Evolutionary conservation across 345 rosid genomes (phyloP).

Genomic region (Alliaria petiolata): DNA sequence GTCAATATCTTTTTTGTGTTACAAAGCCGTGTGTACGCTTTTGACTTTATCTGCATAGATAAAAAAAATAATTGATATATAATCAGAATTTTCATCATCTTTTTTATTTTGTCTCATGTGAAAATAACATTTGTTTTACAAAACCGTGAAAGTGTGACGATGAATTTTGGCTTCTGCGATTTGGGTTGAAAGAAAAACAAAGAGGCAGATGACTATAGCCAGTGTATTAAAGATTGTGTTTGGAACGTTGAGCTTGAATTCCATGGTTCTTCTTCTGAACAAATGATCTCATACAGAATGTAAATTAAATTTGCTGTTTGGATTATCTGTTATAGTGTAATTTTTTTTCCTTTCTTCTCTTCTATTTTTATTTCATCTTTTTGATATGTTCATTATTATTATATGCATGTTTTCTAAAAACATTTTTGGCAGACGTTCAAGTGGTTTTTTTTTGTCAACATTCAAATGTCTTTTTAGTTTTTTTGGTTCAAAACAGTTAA

Average conservation of each 20-base stretch:
- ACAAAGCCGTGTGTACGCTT: constrained; percentile 39
- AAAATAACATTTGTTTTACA: not conserved
- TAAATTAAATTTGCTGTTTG: not conserved
- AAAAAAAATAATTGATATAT: not conserved
- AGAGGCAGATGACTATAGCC: not conserved
- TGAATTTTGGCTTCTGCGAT: constrained; percentile 17
- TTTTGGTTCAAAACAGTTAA: too few relatives aligned
- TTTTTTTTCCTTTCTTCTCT: too few relatives aligned
- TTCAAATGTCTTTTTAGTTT: too few relatives aligned
- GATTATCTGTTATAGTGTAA: not conserved
- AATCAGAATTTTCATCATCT: not conserved
- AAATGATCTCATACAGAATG: not conserved
- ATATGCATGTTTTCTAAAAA: not conserved
- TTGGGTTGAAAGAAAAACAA: not conserved
- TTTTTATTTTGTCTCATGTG: not conserved
- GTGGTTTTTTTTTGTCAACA: too few relatives aligned
- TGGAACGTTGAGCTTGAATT: not conserved
- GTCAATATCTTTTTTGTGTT: constrained; percentile 37
- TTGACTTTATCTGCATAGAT: constrained; percentile 33
- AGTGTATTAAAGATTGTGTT: not conserved
- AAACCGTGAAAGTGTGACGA: constrained; percentile 28
- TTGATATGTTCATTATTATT: not conserved
- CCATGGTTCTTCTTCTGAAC: not conserved
- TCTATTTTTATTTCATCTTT: too few relatives aligned
- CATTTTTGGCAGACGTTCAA: not conserved